Percentiles rank a stretch among this genome's conserved stretches.
These are phyloP conservation scores for Pythium periplocum DNA, from an alignment of 352 stramenopile species.

Conservation along the genomic window DNA sequence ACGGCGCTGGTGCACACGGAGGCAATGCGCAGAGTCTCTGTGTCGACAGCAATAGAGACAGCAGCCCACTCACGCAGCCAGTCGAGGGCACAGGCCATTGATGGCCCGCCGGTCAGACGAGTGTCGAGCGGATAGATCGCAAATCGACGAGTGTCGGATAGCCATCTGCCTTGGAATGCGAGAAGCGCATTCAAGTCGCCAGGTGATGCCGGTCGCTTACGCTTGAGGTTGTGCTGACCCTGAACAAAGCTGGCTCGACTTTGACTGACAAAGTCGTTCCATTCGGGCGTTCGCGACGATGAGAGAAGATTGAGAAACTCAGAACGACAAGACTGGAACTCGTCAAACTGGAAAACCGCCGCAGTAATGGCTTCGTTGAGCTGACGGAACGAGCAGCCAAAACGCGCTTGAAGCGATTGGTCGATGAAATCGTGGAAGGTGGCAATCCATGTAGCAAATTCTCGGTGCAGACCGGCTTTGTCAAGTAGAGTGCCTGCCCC, in stretches of 20 bases:
- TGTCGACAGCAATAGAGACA: conserved; percentile 18
- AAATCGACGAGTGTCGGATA: conserved; percentile 11
- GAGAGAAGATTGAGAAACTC: conserved; percentile 9
- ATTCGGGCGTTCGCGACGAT: conserved; percentile 9
- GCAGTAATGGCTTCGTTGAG: conserved; percentile 15
- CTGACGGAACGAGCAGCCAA: conserved; percentile 1
- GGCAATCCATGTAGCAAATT: conserved; percentile 1
- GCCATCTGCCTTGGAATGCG: conserved; percentile 1
- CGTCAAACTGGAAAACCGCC: conserved; percentile 9
- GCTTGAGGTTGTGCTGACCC: conserved; percentile 1
- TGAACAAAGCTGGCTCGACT: conserved; percentile 3
- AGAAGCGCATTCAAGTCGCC: neutral
- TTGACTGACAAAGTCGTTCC: conserved; percentile 10
- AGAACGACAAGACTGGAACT: conserved; percentile 5
- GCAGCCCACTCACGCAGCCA: conserved; percentile 14
- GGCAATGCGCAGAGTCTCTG: neutral
- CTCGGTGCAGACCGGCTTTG: neutral
- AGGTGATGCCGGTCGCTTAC: neutral
- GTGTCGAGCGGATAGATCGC: neutral
- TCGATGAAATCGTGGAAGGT: conserved; percentile 10
- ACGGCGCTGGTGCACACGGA: too few relatives aligned
- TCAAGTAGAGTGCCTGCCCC: conserved; percentile 1
- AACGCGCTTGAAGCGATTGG: conserved; percentile 5
- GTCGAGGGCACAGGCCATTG: conserved; percentile 8
- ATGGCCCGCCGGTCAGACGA: neutral